phyloP scores from a whole-genome alignment of 495 filamentous ascomycete genomes.

The Pseudotulostoma volvatum region DNA sequence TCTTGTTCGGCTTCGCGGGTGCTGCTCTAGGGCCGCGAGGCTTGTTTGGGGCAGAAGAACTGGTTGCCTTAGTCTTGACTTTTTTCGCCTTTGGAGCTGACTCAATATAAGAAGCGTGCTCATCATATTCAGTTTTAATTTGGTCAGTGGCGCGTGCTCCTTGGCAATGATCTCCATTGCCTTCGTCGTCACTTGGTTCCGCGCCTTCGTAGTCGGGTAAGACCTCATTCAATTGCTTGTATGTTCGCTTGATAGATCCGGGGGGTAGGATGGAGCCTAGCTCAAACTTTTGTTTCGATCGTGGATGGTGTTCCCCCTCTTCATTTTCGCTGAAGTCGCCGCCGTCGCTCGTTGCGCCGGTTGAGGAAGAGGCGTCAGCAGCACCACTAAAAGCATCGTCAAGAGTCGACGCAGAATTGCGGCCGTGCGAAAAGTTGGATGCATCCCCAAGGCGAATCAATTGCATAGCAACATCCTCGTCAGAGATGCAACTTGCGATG shows the following conservation, averaged over 20 bases:
- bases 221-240: slow-evolving; percentile 43
- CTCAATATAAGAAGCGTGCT: slow-evolving; percentile 26
- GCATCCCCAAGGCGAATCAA: slow-evolving; percentile 89
- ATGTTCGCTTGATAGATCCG: slow-evolving; percentile 33
- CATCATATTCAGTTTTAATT: slow-evolving; percentile 37
- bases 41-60: slow-evolving; percentile 16
- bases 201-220: slow-evolving; percentile 51
- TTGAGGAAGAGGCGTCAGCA: slow-evolving; percentile 74
- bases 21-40: slow-evolving; percentile 22
- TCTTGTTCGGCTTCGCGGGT: slow-evolving; percentile 25
- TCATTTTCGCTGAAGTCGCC: slow-evolving; percentile 62
- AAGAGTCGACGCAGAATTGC: slow-evolving; percentile 81
- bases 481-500: slow-evolving; percentile 84
- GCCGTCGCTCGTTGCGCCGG: slow-evolving; percentile 59
- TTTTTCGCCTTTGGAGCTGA: slow-evolving; percentile 30
- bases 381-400: slow-evolving; percentile 83
- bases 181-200: slow-evolving; percentile 49
- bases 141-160: slow-evolving; percentile 44
- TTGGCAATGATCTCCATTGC: slow-evolving; percentile 35
- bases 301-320: slow-evolving; percentile 45
- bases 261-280: slow-evolving; percentile 36
- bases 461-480: slow-evolving; percentile 94
- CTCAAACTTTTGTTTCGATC: slow-evolving; percentile 45
- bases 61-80: slow-evolving; percentile 21
- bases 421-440: slow-evolving; percentile 73